Conservation (phyloP, 148 eudicot genomes). For the Rhododendron vialii region DNA sequence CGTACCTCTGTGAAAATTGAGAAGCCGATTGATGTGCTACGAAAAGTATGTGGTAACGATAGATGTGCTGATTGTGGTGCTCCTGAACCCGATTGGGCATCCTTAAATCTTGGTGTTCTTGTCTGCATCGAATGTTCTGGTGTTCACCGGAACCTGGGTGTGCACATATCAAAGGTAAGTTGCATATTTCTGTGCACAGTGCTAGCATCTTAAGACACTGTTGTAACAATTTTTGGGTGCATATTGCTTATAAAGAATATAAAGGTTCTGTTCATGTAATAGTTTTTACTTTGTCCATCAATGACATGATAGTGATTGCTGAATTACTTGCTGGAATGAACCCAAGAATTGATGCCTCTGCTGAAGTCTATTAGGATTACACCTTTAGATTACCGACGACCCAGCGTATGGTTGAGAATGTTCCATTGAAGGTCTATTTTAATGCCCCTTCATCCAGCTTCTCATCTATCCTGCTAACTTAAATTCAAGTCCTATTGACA, state of each 20-base stretch:
- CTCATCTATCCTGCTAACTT: neutral
- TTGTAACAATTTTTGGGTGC: neutral
- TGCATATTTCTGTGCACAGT: neutral
- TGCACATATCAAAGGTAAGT: slow-evolving; percentile 94
- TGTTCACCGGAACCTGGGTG: slow-evolving; percentile 98
- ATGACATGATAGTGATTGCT: neutral
- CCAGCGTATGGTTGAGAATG: neutral
- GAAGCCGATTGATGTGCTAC: slow-evolving; percentile 75
- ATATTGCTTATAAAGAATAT: neutral
- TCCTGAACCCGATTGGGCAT: slow-evolving; percentile 99
- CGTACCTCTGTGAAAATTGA: slow-evolving; percentile 60
- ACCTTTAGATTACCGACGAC: neutral
- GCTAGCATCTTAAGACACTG: neutral
- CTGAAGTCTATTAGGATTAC: neutral
- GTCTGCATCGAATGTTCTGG: slow-evolving; percentile 99
- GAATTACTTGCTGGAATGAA: neutral
- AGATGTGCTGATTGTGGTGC: slow-evolving; percentile 99
- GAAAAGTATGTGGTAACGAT: slow-evolving; percentile 82
- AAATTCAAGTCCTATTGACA: neutral
- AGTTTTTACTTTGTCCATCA: neutral
- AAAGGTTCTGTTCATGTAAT: neutral
- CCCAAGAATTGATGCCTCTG: neutral
- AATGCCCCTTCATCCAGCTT: neutral
- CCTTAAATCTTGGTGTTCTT: slow-evolving; percentile 93
- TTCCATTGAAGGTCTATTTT: neutral